Base-by-base conservation (phyloP, 805 yeast species). In the Lachancea quebecensis region DNA sequence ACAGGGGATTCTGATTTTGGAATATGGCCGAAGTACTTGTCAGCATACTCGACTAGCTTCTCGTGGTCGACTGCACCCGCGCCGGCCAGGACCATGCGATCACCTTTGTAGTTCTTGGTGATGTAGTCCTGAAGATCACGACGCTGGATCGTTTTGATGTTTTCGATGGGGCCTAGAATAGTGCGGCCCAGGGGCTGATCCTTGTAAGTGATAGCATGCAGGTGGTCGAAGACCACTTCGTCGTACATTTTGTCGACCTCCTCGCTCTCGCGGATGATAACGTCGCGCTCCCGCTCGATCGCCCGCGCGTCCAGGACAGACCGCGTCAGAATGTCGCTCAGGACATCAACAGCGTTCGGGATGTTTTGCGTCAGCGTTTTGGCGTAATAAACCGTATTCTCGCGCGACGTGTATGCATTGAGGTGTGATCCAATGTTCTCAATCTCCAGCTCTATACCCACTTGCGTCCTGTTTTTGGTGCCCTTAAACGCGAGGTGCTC, bases 231-330 rank as follows among this genome's bases (percentile, higher is more conserved):
- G 9, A 93, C 95, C 32, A 93, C 98, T 67, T 93, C 99, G 65
- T 93, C 99, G 63, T 88, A 87, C 95, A 88, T 89, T 70, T 90
- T 91, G 67, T 91, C 98, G 47, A 93, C 97, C 68, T 93, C 98
- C 67, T 93, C 98, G 55, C 93, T 79, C 69, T 93, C 99, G 65
- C 97, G 85, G 49, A 93, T 79, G 53, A 93, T 93, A 25, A 93
- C 99, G 50, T 91, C 95, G 57, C 98, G 81, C 69, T 93, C 99
- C 58, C 91, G 85, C 67, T 93, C 97, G 43, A 93, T 85, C 30
- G 98, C 96, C 44, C 71, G 61, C 46, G 79, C 79, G 45, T 88
- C 96, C 44, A 93, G 75, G 58, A 78, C 83, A 4, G 96, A 87
- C 64, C 81, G 78, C 12, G 96, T 91, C 52, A 95, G 72, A 54